phyloP scores from a whole-genome alignment of 768 basidiomycete genomes.

The Pleurotus cornucopiae region DNA sequence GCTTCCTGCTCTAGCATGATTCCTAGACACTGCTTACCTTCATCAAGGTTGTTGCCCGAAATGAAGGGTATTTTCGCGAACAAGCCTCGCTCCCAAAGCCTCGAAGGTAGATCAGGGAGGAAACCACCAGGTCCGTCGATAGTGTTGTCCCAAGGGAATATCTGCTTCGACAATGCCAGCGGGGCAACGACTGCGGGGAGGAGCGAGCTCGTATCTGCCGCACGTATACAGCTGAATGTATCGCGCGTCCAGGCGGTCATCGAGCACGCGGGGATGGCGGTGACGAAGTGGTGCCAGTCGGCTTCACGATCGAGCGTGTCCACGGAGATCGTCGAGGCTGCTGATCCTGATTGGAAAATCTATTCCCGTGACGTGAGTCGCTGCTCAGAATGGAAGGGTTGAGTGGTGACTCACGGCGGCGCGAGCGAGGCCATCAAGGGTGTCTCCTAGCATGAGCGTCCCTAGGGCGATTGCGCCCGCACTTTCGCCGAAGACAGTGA shows the following conservation, averaged over 20 bases:
- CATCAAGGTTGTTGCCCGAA: slow-evolving; percentile 39
- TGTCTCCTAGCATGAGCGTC: slow-evolving; percentile 32
- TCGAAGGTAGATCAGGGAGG: slow-evolving; percentile 34
- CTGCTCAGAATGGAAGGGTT: too few species aligned
- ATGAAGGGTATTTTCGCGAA: slow-evolving; percentile 38
- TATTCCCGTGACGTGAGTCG: slow-evolving; percentile 7
- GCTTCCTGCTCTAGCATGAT: background rate
- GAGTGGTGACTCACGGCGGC: slow-evolving; percentile 22
- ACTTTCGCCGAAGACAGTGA: slow-evolving; percentile 52
- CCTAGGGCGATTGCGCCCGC: slow-evolving; percentile 48
- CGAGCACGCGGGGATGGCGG: slow-evolving; percentile 29
- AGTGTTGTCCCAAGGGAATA: slow-evolving; percentile 29
- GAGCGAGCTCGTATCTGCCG: slow-evolving; percentile 13
- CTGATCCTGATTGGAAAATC: slow-evolving; percentile 42
- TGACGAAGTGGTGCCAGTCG: slow-evolving; percentile 35
- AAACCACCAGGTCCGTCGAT: slow-evolving; percentile 38
- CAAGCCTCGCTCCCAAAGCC: slow-evolving; percentile 20
- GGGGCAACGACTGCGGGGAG: slow-evolving; percentile 12
- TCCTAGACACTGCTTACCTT: slow-evolving; percentile 29
- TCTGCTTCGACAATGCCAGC: slow-evolving; percentile 11
- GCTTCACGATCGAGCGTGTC: slow-evolving; percentile 19
- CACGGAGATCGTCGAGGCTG: slow-evolving; percentile 25
- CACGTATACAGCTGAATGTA: slow-evolving; percentile 31
- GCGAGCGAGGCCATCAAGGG: slow-evolving; percentile 26
- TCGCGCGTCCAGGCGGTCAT: slow-evolving; percentile 17